Conservation (phyloP, 2,329 filamentous ascomycete species). For the Neofusicoccum cordaticola region DNA sequence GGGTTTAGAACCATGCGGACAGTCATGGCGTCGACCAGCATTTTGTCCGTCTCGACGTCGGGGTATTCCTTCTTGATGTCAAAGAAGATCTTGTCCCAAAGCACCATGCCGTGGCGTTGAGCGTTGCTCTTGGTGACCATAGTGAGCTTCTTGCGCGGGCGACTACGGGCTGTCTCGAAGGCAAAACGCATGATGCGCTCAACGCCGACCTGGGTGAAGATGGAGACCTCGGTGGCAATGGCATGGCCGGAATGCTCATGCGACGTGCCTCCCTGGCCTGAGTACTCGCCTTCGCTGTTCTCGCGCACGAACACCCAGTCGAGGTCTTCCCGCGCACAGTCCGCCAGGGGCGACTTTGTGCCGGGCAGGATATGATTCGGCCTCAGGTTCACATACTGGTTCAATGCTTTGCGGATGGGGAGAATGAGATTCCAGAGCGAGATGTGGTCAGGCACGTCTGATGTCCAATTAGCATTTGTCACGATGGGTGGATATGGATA, state of each 20-base stretch:
- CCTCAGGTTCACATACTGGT: conserved; percentile 67
- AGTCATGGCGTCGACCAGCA: conserved; percentile 52
- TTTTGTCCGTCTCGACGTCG: conserved; percentile 47
- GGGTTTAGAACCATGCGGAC: conserved; percentile 48
- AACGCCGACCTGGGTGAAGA: conserved; percentile 46
- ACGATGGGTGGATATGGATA: neutral
- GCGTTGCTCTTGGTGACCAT: conserved; percentile 52
- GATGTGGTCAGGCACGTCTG: conserved; percentile 65
- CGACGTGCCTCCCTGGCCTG: conserved; percentile 45
- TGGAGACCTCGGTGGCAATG: conserved; percentile 46
- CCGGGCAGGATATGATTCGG: conserved; percentile 47
- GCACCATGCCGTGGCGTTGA: conserved; percentile 49
- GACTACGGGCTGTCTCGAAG: conserved; percentile 44
- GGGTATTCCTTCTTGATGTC: conserved; percentile 46
- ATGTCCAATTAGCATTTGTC: neutral
- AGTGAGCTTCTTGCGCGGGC: conserved; percentile 47
- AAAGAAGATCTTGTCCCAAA: conserved; percentile 49
- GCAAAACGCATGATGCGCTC: conserved; percentile 50
- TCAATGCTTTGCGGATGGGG: conserved; percentile 64
- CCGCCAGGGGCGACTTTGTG: conserved; percentile 39
- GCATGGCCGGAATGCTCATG: conserved; percentile 41
- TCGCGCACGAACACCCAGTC: conserved; percentile 51
- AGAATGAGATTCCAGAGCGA: conserved; percentile 66
- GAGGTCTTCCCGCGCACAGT: conserved; percentile 37
- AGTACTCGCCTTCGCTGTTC: conserved; percentile 50